Percentiles rank a stretch among this genome's conserved stretches.
These are phyloP conservation scores for Penicillium robsamsonii DNA, from an alignment of 495 filamentous ascomycete species.

Conservation along the genomic window DNA sequence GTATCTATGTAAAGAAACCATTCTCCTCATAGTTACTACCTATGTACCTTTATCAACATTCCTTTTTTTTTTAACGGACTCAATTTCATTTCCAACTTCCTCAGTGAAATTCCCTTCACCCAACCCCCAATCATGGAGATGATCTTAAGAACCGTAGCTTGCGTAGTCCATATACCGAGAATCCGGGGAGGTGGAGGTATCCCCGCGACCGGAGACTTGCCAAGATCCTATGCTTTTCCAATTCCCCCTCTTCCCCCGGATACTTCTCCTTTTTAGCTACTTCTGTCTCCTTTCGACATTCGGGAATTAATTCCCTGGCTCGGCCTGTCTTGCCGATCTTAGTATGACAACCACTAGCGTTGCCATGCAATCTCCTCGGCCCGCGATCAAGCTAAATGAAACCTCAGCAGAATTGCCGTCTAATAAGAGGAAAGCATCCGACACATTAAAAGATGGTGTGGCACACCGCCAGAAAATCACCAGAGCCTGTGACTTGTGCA, in stretches of 20 bases:
- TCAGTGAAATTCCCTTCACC: neutral
- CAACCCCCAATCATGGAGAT: neutral
- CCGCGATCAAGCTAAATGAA: constrained; percentile 9
- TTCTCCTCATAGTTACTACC: too few relatives aligned
- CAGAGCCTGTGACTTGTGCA: constrained; percentile 49
- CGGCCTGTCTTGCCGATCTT: constrained; percentile 15
- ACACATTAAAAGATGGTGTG: constrained; percentile 19
- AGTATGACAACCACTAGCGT: constrained; percentile 24
- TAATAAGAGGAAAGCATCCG: constrained; percentile 35
- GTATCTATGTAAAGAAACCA: too few relatives aligned
- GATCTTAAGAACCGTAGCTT: neutral
- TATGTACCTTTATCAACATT: too few relatives aligned
- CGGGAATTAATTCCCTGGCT: constrained; percentile 9
- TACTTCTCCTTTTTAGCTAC: constrained; percentile 11
- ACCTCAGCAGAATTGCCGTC: constrained; percentile 1
- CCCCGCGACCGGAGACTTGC: constrained; percentile 11
- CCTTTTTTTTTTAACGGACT: neutral
- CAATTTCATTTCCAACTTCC: neutral
- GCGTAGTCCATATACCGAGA: neutral
- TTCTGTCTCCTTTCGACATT: neutral
- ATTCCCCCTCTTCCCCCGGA: constrained; percentile 6
- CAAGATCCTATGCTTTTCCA: constrained; percentile 4
- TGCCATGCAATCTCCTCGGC: constrained; percentile 17
- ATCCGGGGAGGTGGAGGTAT: constrained; percentile 11
- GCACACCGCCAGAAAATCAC: constrained; percentile 43